A percentile compares a stretch with the other conserved stretches of the same genome.
phyloP scores from a whole-genome alignment of 345 rosid genomes.

The Lepidium africanum region DNA sequence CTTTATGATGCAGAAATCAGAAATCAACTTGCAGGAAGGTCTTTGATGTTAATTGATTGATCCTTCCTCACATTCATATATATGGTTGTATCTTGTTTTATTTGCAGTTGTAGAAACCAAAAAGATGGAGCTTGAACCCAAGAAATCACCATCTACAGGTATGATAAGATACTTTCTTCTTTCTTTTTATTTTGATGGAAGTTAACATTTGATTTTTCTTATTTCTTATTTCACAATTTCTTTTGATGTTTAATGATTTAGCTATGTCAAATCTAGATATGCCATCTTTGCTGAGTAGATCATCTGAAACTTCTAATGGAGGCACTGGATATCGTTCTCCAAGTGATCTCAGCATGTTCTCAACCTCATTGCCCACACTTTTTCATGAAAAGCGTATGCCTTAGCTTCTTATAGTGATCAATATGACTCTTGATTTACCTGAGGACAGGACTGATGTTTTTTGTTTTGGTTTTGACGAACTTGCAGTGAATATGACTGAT shows the following conservation, averaged over 20 bases:
- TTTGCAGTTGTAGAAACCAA: constrained; percentile 20
- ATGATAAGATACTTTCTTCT: neutral
- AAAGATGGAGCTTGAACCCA: constrained; percentile 43
- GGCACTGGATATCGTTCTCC: constrained; percentile 31
- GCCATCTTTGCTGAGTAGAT: constrained; percentile 25
- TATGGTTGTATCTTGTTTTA: neutral
- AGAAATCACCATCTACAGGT: constrained; percentile 27
- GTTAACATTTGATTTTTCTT: neutral
- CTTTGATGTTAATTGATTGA: no score
- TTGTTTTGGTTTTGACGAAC: constrained; percentile 6
- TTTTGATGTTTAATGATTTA: neutral
- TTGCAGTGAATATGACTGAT: constrained; percentile 62
- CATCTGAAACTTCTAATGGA: constrained; percentile 47
- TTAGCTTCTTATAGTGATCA: neutral
- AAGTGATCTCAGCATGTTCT: constrained; percentile 68
- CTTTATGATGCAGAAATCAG: neutral
- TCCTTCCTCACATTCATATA: neutral
- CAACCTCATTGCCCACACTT: constrained; percentile 80
- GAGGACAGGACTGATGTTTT: neutral
- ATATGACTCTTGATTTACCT: neutral
- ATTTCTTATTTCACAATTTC: neutral
- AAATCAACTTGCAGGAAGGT: neutral
- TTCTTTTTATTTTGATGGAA: neutral
- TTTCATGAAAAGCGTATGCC: constrained; percentile 60
- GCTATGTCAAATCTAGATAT: constrained; percentile 12